phyloP scores from a whole-genome alignment of 2,329 filamentous ascomycete species.

The Acephala macrosclerotiorum region DNA sequence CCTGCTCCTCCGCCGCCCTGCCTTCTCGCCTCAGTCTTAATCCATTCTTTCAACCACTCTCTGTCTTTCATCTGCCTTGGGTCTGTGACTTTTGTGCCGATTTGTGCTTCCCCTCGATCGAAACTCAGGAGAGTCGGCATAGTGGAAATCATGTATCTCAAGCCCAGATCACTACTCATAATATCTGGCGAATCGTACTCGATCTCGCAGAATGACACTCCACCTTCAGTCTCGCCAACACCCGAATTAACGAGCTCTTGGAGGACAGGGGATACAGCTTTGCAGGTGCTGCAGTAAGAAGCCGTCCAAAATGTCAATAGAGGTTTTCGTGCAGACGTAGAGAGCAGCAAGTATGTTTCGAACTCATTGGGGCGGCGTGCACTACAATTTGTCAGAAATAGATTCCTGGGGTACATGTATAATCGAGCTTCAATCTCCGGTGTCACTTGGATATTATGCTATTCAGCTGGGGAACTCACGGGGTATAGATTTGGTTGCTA shows the following conservation, averaged over 20 bases:
- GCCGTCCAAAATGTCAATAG: constrained; percentile 69
- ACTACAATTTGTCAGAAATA: constrained; percentile 45
- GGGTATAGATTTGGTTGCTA: constrained; percentile 50
- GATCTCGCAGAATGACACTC: constrained; percentile 60
- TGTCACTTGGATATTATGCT: background rate
- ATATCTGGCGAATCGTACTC: constrained; percentile 66
- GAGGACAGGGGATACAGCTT: constrained; percentile 57
- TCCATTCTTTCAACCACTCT: constrained; percentile 61
- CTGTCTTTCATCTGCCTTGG: constrained; percentile 56
- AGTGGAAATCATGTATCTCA: constrained; percentile 64
- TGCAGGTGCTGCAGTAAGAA: constrained; percentile 64
- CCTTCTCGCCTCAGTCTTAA: constrained; percentile 57
- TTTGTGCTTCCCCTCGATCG: constrained; percentile 60
- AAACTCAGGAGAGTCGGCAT: constrained; percentile 66
- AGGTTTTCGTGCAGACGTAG: constrained; percentile 59
- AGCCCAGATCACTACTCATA: constrained; percentile 55
- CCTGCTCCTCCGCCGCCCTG: constrained; percentile 52
- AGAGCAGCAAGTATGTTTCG: constrained; percentile 62
- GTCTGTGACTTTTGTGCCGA: constrained; percentile 57
- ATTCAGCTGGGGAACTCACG: constrained; percentile 44
- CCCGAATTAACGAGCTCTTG: constrained; percentile 52
- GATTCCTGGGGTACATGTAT: constrained; percentile 1
- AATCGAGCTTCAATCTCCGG: no score
- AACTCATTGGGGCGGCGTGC: constrained; percentile 63
- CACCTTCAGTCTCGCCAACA: constrained; percentile 62